Evolutionary conservation across 306 rosid genomes (phyloP).

Genomic region (Crotalaria pallida): DNA sequence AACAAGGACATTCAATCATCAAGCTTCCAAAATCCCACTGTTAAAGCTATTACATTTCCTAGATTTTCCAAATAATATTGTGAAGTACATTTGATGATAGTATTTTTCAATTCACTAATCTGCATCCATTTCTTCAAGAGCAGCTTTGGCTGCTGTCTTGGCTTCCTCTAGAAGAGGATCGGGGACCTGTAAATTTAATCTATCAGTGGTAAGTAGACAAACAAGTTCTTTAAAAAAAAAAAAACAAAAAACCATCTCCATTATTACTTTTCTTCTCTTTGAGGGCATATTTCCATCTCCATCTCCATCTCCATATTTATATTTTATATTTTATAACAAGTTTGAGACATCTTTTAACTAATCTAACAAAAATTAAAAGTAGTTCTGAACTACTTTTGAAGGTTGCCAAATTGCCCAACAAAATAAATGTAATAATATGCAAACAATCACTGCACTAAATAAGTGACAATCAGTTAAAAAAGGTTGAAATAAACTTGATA

Average conservation of each 20-base stretch:
- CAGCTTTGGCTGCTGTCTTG: constrained; percentile 83
- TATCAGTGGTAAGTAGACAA: background rate
- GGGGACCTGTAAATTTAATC: constrained; percentile 59
- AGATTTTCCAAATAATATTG: constrained; percentile 28
- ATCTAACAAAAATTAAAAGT: background rate
- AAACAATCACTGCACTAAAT: background rate
- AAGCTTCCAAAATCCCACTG: constrained; percentile 19
- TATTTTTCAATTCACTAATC: constrained; percentile 34
- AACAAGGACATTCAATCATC: constrained; percentile 15
- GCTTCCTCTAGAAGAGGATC: constrained; percentile 76
- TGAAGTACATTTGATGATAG: constrained; percentile 13
- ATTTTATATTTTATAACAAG: background rate
- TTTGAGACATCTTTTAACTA: too few relatives aligned
- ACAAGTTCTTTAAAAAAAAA: background rate
- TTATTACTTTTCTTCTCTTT: background rate
- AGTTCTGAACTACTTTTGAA: too few relatives aligned
- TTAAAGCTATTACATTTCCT: constrained; percentile 11
- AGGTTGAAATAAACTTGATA: too few relatives aligned
- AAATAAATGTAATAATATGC: background rate
- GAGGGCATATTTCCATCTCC: background rate
- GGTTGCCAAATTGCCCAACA: background rate
- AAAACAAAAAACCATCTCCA: too few relatives aligned
- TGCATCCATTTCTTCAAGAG: constrained; percentile 98
- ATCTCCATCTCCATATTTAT: background rate
- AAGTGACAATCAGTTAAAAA: background rate